Evolutionary conservation across 1,139 yeast genomes (phyloP), one percentile per base, ranked within the genome.

Genomic region (Debaryomycetaceae sp.): DNA sequence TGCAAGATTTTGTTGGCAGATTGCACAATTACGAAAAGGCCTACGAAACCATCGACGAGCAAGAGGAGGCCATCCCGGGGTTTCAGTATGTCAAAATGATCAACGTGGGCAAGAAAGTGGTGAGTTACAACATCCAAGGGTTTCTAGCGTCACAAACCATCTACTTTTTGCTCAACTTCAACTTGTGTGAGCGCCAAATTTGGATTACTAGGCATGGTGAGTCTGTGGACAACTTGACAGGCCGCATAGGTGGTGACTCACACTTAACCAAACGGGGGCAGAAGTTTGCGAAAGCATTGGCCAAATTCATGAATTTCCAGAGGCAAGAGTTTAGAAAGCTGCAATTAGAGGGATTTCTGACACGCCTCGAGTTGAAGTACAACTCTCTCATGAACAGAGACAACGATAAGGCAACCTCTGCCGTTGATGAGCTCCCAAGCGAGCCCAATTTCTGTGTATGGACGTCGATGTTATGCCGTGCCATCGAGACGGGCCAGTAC

Each of bases 151-250:
- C 96, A 1, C 97, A 91, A 51, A 84, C 95, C 2, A 85, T 89
- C 27, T 89, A 85, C 52, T 91, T 88, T 60, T 61, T 91, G 43
- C 67, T 91, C 42, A 91, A 91, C 53, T 89, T 91, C 70, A 91
- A 91, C 51, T 66, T 91, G 25, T 77, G 85, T 37, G 95, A 86
- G 52, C 74, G 97, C 38, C 95, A 86, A 54, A 88, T 91, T 31
- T 91, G 96, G 94, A 83, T 91, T 41, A 81, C 96, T 1, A 73
- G 97, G 40, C 96, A 89, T 50, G 98, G 97, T 31, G 97, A 91
- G 56, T 78, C 89, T 41, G 72, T 72, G 27, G 96, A 86, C 51
- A 91, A 89, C 52, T 78, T 85, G 18, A 56, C 65, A 32, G 97
- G 97, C 7, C 70, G 76, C 37, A 84, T 91, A 42, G 97, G 98